These are phyloP conservation scores for Hypoxylon sp. DNA, from an alignment of 2,329 filamentous ascomycete species.

Conservation along the genomic window DNA sequence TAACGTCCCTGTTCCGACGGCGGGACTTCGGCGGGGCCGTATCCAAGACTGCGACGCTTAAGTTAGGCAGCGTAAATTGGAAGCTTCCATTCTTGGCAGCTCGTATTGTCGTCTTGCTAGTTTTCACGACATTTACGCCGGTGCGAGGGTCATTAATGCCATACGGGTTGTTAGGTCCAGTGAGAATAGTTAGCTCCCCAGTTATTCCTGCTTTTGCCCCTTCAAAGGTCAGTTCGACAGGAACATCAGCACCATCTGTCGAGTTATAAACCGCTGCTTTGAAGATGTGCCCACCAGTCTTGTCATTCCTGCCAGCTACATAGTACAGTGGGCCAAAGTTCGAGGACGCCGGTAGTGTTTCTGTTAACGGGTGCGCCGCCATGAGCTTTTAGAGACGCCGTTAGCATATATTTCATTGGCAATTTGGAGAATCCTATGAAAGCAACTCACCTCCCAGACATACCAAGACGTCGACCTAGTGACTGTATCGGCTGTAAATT, in stretches of 20 bases:
- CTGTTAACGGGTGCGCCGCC: constrained; percentile 61
- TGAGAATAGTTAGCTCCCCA: constrained; percentile 63
- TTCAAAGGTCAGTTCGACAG: constrained; percentile 63
- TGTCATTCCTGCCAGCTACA: constrained; percentile 63
- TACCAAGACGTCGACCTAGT: constrained; percentile 67
- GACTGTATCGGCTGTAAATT: constrained; percentile 63
- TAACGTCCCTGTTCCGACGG: constrained; percentile 18
- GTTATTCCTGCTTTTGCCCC: constrained; percentile 58
- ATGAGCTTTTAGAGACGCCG: constrained; percentile 57
- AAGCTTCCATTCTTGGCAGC: constrained; percentile 64
- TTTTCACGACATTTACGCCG: constrained; percentile 66
- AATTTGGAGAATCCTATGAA: background rate
- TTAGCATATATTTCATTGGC: constrained; percentile 1
- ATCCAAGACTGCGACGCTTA: constrained; percentile 71
- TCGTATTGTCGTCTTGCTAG: constrained; percentile 56
- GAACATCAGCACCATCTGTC: constrained; percentile 61
- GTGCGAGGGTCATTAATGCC: constrained; percentile 61
- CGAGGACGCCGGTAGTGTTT: constrained; percentile 62
- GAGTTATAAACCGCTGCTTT: constrained; percentile 69
- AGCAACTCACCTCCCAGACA: constrained; percentile 58
- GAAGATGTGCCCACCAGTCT: constrained; percentile 61
- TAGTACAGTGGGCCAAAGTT: constrained; percentile 65
- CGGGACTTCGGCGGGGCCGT: constrained; percentile 47
- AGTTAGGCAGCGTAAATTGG: constrained; percentile 66
- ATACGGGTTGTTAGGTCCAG: constrained; percentile 60